Percentiles rank a stretch among this genome's conserved stretches.
Evolutionary conservation across 148 eudicot genomes (phyloP).

Genomic region (Rhododendron ferrugineum): DNA sequence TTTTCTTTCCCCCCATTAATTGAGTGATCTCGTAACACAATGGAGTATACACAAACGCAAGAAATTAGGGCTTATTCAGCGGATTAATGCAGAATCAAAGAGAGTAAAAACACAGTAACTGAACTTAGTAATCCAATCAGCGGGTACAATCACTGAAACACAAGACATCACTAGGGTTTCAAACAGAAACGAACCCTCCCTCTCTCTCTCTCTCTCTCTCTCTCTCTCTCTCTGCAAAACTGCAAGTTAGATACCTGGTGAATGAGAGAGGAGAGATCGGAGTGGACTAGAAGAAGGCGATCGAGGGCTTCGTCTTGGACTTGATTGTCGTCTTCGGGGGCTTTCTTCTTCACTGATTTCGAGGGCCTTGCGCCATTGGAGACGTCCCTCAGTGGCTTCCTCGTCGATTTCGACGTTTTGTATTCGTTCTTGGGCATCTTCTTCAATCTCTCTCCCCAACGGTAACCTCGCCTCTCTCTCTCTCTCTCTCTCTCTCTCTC

Average conservation of each 20-base stretch:
- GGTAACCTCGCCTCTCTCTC: not conserved
- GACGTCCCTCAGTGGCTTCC: constrained; percentile 44
- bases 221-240: not conserved
- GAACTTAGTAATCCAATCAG: not conserved
- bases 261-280: constrained; percentile 46
- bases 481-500: constrained; percentile 13
- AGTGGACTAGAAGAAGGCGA: constrained; percentile 62
- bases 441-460: not conserved
- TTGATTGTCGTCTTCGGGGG: not conserved
- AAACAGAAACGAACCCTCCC: not conserved
- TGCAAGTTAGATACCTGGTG: constrained; percentile 37
- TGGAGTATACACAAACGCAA: too few relatives aligned
- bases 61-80: not conserved
- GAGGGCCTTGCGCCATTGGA: constrained; percentile 22
- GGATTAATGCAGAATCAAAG: not conserved
- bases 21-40: not conserved
- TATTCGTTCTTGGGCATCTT: constrained; percentile 29
- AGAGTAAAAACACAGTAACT: not conserved
- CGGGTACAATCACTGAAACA: not conserved
- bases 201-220: not conserved
- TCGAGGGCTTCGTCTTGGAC: constrained; percentile 35
- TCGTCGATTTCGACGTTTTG: constrained; percentile 29
- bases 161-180: not conserved
- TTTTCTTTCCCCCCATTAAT: not conserved
- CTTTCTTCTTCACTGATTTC: constrained; percentile 8